Conservation (phyloP, 2,329 filamentous ascomycete species). For the Alternaria sp. region DNA sequence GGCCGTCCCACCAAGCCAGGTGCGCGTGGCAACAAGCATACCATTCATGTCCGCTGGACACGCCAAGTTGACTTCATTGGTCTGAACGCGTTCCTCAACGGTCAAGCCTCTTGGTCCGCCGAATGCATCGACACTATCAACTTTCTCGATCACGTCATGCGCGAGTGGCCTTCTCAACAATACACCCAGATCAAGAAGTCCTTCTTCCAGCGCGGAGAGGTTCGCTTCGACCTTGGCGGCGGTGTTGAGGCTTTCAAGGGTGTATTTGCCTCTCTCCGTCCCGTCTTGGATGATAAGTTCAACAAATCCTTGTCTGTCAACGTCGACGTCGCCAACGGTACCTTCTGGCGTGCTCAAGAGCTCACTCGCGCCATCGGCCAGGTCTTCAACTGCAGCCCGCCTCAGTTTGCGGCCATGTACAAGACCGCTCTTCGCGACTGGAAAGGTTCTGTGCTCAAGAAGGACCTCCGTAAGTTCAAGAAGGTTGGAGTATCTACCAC, state of each 20-base stretch:
- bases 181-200: slow-evolving; percentile 80
- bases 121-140: slow-evolving; percentile 82
- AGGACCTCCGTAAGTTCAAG: slow-evolving; percentile 54
- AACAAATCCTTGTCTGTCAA: slow-evolving; percentile 79
- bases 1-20: slow-evolving; percentile 33
- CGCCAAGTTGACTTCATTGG: slow-evolving; percentile 73
- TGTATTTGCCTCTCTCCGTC: slow-evolving; percentile 84
- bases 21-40: slow-evolving; percentile 60
- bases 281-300: slow-evolving; percentile 65
- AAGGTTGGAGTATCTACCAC: slow-evolving; percentile 53
- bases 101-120: slow-evolving; percentile 58
- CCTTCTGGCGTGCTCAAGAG: slow-evolving; percentile 73
- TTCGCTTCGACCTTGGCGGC: slow-evolving; percentile 64
- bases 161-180: slow-evolving; percentile 75
- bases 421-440: slow-evolving; percentile 37
- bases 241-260: slow-evolving; percentile 85
- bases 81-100: slow-evolving; percentile 73
- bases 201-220: slow-evolving; percentile 73
- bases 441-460: slow-evolving; percentile 37
- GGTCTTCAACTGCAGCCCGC: slow-evolving; percentile 37
- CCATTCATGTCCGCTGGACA: slow-evolving; percentile 70
- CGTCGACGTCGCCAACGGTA: slow-evolving; percentile 89
- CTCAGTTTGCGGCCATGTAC: slow-evolving; percentile 28
- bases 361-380: slow-evolving; percentile 48
- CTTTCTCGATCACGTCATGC: slow-evolving; percentile 89